Conservation (phyloP, 1,284 basidiomycete genomes). For the Irpex rosettiformis region DNA sequence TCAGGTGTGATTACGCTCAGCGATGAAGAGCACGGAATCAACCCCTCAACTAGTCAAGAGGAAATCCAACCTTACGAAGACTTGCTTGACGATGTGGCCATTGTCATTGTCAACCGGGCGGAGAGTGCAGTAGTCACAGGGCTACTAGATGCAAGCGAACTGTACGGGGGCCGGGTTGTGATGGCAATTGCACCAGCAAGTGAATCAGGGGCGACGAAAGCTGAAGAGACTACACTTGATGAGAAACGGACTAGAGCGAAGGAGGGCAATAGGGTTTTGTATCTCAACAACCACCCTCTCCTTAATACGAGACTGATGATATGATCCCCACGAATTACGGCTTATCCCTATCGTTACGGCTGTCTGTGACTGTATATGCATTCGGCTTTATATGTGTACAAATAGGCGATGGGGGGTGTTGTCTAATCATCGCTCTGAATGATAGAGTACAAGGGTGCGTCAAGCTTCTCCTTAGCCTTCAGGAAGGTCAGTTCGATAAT, state of each 20-base stretch:
- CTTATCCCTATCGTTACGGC: too few species aligned
- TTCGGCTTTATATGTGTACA: neutral
- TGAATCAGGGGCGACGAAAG: slow-evolving; percentile 10
- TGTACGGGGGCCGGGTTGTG: slow-evolving; percentile 47
- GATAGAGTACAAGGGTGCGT: slow-evolving; percentile 87
- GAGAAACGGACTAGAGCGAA: slow-evolving; percentile 22
- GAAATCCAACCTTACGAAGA: slow-evolving; percentile 59
- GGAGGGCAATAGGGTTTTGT: slow-evolving; percentile 51
- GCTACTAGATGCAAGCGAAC: slow-evolving; percentile 51
- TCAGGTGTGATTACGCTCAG: slow-evolving; percentile 73
- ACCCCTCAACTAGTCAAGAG: slow-evolving; percentile 59
- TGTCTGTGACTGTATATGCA: too few species aligned
- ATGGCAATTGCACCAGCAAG: slow-evolving; percentile 45
- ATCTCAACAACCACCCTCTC: slow-evolving; percentile 74
- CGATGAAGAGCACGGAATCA: slow-evolving; percentile 55
- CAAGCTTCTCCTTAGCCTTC: slow-evolving; percentile 74
- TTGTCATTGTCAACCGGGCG: slow-evolving; percentile 55
- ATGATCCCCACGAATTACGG: slow-evolving; percentile 29
- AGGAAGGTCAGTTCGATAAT: slow-evolving; percentile 88
- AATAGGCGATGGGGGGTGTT: neutral
- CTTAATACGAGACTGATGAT: slow-evolving; percentile 70
- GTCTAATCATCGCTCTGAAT: slow-evolving; percentile 70
- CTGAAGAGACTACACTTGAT: slow-evolving; percentile 7
- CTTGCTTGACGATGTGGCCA: slow-evolving; percentile 47
- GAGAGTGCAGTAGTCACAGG: slow-evolving; percentile 49